phyloP scores from a whole-genome alignment of 345 rosid genomes.

The Euphorbia pulcherrima region DNA sequence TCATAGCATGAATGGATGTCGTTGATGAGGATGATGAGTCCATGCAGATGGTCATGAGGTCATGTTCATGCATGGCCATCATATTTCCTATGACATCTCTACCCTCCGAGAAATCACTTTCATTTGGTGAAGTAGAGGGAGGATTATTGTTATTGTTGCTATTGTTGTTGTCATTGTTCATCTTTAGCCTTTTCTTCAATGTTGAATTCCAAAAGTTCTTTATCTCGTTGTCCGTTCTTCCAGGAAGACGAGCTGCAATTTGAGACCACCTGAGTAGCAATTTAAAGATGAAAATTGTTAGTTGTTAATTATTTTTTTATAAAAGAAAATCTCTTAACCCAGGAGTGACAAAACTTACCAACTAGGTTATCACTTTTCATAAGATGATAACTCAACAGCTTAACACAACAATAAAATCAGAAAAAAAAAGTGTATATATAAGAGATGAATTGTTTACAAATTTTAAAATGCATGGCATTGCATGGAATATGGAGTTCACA shows the following conservation, averaged over 20 bases:
- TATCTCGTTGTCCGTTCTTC: conserved; percentile 87
- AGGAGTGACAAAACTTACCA: no score
- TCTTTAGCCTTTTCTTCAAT: conserved; percentile 62
- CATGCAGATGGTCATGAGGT: conserved; percentile 43
- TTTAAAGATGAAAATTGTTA: not conserved
- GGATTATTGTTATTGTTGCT: conserved; percentile 18
- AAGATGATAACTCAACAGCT: not conserved
- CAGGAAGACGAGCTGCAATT: conserved; percentile 86
- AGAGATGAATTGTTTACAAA: no score
- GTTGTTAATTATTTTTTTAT: conserved; percentile 1
- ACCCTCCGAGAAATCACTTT: conserved; percentile 56
- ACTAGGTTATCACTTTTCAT: no score
- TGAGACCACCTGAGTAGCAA: conserved; percentile 75
- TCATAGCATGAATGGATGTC: conserved; percentile 39
- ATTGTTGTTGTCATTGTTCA: not conserved
- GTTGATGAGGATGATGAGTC: conserved; percentile 51
- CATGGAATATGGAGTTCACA: not conserved
- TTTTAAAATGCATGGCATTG: conserved; percentile 10
- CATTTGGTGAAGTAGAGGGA: conserved; percentile 52
- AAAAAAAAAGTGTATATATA: no score
- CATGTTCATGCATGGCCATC: conserved; percentile 43
- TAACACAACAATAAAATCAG: not conserved
- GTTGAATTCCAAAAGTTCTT: conserved; percentile 96
- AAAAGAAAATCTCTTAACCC: no score
- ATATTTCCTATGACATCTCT: conserved; percentile 34